phyloP scores from a whole-genome alignment of 1,139 yeast species.

The Protomyces arabidopsidicola region DNA sequence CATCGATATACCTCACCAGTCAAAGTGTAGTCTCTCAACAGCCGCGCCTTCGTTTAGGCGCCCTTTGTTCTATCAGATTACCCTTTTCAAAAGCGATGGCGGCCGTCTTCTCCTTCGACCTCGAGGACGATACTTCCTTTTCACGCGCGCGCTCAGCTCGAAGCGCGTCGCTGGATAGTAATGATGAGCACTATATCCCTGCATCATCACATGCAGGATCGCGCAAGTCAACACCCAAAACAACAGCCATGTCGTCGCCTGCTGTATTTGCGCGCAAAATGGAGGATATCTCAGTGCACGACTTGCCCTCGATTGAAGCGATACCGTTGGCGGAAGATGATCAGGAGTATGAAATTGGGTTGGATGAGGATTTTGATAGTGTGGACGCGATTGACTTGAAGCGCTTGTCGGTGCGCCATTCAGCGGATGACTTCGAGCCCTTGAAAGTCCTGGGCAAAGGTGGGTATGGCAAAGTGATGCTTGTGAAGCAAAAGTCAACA shows the following conservation, averaged over 20 bases:
- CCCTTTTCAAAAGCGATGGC: slow-evolving; percentile 32
- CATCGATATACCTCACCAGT: not conserved
- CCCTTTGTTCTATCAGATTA: not conserved
- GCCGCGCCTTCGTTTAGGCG: not conserved
- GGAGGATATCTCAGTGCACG: slow-evolving; percentile 32
- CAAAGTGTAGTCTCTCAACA: not conserved
- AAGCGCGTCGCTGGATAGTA: slow-evolving; percentile 9
- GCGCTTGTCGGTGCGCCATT: slow-evolving; percentile 38
- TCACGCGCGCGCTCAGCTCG: not conserved
- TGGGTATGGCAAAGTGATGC: slow-evolving; percentile 81
- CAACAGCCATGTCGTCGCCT: slow-evolving; percentile 24
- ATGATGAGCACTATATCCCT: slow-evolving; percentile 32
- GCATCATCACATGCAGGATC: slow-evolving; percentile 25
- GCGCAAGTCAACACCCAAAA: slow-evolving; percentile 26
- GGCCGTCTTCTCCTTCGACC: slow-evolving; percentile 37
- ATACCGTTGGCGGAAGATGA: slow-evolving; percentile 39
- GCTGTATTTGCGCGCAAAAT: slow-evolving; percentile 29
- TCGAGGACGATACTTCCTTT: slow-evolving; percentile 30
- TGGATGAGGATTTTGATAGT: not conserved
- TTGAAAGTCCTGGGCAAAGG: slow-evolving; percentile 84
- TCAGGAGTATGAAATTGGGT: slow-evolving; percentile 16
- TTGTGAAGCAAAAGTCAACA: slow-evolving; percentile 63
- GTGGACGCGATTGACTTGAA: slow-evolving; percentile 25
- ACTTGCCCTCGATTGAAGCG: slow-evolving; percentile 41
- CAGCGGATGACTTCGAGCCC: slow-evolving; percentile 61